Evolutionary conservation across 108 stramenopile species (phyloP).

Genomic region (Fragilaria radians): DNA sequence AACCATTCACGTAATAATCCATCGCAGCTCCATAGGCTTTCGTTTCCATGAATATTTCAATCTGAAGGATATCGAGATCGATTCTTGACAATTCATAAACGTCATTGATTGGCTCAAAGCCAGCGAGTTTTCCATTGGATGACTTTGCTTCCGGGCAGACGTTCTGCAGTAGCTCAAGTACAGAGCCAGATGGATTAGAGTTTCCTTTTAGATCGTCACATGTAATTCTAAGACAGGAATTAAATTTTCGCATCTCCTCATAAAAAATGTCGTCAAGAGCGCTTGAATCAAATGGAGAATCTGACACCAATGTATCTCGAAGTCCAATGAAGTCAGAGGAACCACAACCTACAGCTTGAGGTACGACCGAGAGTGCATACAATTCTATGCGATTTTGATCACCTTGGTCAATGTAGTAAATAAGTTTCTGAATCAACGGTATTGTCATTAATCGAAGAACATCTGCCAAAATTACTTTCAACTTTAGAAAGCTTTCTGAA

Average conservation of each 20-base stretch:
- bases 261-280: slow-evolving; percentile 15
- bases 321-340: slow-evolving; percentile 12
- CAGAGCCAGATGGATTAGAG: slow-evolving; percentile 6
- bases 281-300: not conserved
- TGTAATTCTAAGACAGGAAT: slow-evolving; percentile 38
- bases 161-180: slow-evolving; percentile 13
- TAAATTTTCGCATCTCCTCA: slow-evolving; percentile 18
- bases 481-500: slow-evolving; percentile 5
- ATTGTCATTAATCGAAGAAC: slow-evolving; percentile 43
- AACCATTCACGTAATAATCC: slow-evolving; percentile 53
- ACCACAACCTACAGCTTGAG: slow-evolving; percentile 35
- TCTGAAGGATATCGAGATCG: slow-evolving; percentile 45
- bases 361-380: slow-evolving; percentile 38
- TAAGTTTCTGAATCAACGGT: slow-evolving; percentile 48
- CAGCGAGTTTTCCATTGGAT: slow-evolving; percentile 16
- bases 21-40: slow-evolving; percentile 33
- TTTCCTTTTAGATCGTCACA: slow-evolving; percentile 24
- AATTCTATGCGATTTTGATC: slow-evolving; percentile 42
- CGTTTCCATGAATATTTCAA: slow-evolving; percentile 34
- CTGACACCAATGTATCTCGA: slow-evolving; percentile 8
- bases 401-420: slow-evolving; percentile 29
- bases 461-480: slow-evolving; percentile 32
- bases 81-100: slow-evolving; percentile 30
- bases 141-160: slow-evolving; percentile 16
- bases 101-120: slow-evolving; percentile 31